A percentile compares a stretch with the other conserved stretches of the same genome.
phyloP scores from a whole-genome alignment of 2,329 filamentous ascomycete species.

The Chaetomiaceae sp. region DNA sequence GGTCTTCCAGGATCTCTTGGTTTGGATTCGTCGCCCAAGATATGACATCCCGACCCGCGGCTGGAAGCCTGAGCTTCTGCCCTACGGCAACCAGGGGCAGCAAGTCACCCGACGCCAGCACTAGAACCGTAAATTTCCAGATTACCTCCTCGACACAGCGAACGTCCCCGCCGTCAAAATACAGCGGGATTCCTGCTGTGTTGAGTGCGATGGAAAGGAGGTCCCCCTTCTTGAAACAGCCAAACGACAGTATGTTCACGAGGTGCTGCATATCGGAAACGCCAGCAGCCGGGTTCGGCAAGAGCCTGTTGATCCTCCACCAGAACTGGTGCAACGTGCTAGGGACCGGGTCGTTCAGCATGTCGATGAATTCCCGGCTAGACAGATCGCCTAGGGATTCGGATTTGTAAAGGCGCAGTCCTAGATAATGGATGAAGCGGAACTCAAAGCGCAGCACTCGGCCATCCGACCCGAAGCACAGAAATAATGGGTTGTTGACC shows the following conservation, averaged over 20 bases:
- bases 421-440: slow-evolving; percentile 23
- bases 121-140: slow-evolving; percentile 22
- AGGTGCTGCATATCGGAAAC: slow-evolving; percentile 23
- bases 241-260: slow-evolving; percentile 20
- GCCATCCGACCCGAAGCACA: slow-evolving; percentile 23
- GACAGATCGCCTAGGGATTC: background rate
- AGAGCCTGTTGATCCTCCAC: slow-evolving; percentile 15
- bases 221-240: slow-evolving; percentile 20
- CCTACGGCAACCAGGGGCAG: slow-evolving; percentile 15
- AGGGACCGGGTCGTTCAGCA: slow-evolving; percentile 13
- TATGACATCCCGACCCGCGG: background rate
- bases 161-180: slow-evolving; percentile 13
- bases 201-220: slow-evolving; percentile 28
- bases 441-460: slow-evolving; percentile 25
- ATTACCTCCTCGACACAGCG: slow-evolving; percentile 17
- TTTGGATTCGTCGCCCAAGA: slow-evolving; percentile 18
- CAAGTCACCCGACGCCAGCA: slow-evolving; percentile 21
- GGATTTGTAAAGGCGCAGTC: slow-evolving; percentile 4
- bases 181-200: slow-evolving; percentile 23
- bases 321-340: slow-evolving; percentile 18
- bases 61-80: slow-evolving; percentile 3
- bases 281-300: background rate
- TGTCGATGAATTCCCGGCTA: background rate
- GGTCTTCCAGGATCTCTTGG: slow-evolving; percentile 1
- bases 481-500: slow-evolving; percentile 25